Conservation (phyloP, 208 protist species). For the Trypanosoma caninum region DNA sequence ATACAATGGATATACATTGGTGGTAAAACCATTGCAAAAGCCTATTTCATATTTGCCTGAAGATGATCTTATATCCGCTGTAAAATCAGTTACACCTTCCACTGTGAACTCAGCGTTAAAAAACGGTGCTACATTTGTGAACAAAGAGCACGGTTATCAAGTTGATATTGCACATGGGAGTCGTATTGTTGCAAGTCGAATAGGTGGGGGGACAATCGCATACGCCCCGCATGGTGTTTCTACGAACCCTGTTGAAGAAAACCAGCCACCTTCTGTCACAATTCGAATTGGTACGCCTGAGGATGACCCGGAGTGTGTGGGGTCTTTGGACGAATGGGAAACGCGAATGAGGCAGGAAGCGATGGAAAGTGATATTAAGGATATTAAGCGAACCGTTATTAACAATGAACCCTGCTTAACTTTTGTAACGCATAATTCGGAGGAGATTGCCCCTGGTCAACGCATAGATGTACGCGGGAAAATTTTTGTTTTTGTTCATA, state of each 20-base stretch:
- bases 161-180: constrained; percentile 52
- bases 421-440: constrained; percentile 73
- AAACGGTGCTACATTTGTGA: constrained; percentile 40
- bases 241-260: constrained; percentile 22
- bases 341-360: constrained; percentile 55
- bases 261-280: constrained; percentile 65
- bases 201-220: constrained; percentile 64
- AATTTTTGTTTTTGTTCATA: constrained; percentile 69
- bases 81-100: constrained; percentile 46
- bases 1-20: constrained; percentile 44
- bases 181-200: constrained; percentile 56
- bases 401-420: constrained; percentile 57
- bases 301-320: constrained; percentile 66
- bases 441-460: constrained; percentile 61
- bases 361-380: constrained; percentile 39
- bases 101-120: constrained; percentile 36
- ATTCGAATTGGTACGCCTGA: constrained; percentile 62
- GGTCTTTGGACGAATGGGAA: constrained; percentile 58
- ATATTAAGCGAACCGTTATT: constrained; percentile 34
- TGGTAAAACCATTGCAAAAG: constrained; percentile 63
- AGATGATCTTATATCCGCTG: constrained; percentile 25
- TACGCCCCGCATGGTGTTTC: constrained; percentile 44
- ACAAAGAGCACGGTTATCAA: constrained; percentile 51
- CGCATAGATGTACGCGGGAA: constrained; percentile 55
- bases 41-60: constrained; percentile 51